These are phyloP conservation scores for Didymella pomorum DNA, from an alignment of 2,329 filamentous ascomycete genomes.

Conservation along the genomic window DNA sequence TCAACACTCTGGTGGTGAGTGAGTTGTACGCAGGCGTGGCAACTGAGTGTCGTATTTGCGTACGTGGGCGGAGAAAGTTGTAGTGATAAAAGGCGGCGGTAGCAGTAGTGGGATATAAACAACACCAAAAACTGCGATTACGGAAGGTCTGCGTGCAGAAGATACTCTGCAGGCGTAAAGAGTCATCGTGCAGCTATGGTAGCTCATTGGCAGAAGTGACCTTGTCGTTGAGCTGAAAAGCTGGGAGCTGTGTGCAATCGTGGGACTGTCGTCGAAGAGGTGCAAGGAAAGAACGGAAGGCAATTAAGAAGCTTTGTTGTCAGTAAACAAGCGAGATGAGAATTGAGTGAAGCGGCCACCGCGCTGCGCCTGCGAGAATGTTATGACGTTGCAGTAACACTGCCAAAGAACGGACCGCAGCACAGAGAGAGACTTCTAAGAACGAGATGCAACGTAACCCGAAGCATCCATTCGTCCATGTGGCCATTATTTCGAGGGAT, in stretches of 20 bases:
- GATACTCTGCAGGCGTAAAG: not conserved
- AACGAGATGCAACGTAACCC: no score
- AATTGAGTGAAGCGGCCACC: not conserved
- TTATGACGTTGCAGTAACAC: not conserved
- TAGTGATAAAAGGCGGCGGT: not conserved
- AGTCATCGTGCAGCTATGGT: not conserved
- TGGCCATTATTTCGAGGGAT: no score
- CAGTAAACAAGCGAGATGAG: not conserved
- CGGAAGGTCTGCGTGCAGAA: not conserved
- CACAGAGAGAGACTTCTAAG: no score
- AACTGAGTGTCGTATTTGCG: not conserved
- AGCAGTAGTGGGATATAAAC: not conserved
- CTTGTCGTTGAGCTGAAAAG: not conserved
- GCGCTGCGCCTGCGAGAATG: not conserved
- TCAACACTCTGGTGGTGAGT: not conserved
- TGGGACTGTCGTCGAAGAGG: no score
- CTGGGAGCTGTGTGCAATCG: not conserved
- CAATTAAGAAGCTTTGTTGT: not conserved
- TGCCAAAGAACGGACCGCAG: not conserved
- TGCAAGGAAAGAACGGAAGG: not conserved
- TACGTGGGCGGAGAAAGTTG: not conserved
- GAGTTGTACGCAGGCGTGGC: not conserved
- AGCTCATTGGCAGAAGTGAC: not conserved
- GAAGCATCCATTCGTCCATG: no score
- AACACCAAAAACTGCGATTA: not conserved